phyloP scores from a whole-genome alignment of 257 asterid species.

The Capsicum rhomboideum region DNA sequence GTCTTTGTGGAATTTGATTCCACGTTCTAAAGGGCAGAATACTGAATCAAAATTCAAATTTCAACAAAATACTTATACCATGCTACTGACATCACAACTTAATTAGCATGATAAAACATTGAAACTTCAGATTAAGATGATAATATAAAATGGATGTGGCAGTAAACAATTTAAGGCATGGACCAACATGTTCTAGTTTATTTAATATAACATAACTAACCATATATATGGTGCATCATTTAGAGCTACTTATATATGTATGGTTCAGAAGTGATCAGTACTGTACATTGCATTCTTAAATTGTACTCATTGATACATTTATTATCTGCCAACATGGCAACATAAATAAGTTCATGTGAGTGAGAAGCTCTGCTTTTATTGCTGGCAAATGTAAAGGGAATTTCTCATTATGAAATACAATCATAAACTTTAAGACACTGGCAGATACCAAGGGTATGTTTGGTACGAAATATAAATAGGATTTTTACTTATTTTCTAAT shows the following conservation, averaged over 20 bases:
- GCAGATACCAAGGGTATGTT: not conserved
- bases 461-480: not conserved
- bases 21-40: too few species aligned
- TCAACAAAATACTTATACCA: not conserved
- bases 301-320: not conserved
- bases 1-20: too few species aligned
- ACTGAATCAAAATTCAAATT: not conserved
- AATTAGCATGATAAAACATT: not conserved
- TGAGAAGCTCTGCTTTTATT: not conserved
- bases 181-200: not conserved
- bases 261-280: not conserved
- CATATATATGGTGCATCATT: not conserved
- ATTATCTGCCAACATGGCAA: not conserved
- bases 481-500: not conserved
- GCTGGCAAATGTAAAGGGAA: not conserved
- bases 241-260: not conserved
- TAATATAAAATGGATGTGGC: not conserved
- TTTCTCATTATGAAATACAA: not conserved
- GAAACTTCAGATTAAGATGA: not conserved
- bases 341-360: not conserved
- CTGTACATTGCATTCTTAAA: not conserved
- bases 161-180: not conserved
- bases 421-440: not conserved
- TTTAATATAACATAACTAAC: not conserved
- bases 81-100: not conserved